Conservation (phyloP, 208 protist species). For the Phytomonas sp. region DNA sequence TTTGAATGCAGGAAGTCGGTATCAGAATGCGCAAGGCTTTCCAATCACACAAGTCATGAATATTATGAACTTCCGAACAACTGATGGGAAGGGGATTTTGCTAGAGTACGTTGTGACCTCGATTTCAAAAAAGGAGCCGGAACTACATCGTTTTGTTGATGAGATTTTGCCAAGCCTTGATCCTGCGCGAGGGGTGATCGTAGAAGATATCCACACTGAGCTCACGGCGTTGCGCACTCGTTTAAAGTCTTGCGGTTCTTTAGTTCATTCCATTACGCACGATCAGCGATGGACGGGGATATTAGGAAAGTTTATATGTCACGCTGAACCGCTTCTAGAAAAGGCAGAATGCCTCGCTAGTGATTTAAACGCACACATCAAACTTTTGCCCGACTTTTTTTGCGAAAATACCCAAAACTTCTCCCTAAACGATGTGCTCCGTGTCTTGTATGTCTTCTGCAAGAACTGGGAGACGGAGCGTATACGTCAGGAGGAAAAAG, state of each 20-base stretch:
- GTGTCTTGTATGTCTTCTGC: conserved; percentile 43
- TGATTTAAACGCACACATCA: conserved; percentile 32
- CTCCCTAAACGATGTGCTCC: conserved; percentile 46
- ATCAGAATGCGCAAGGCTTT: conserved; percentile 65
- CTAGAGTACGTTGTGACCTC: conserved; percentile 45
- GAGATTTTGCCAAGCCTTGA: conserved; percentile 58
- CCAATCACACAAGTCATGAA: conserved; percentile 57
- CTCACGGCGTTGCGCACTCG: conserved; percentile 29
- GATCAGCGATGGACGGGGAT: conserved; percentile 48
- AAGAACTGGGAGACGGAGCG: conserved; percentile 49
- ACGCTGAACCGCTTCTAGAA: conserved; percentile 33
- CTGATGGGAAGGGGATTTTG: conserved; percentile 52
- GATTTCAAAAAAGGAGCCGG: conserved; percentile 25
- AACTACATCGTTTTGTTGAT: conserved; percentile 27
- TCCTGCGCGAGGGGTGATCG: conserved; percentile 39
- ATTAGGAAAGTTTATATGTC: conserved; percentile 56
- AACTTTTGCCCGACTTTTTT: conserved; percentile 38
- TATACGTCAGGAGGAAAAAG: conserved; percentile 20
- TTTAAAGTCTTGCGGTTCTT: conserved; percentile 34
- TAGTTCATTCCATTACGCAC: conserved; percentile 38
- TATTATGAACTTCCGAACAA: conserved; percentile 61
- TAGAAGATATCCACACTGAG: conserved; percentile 44
- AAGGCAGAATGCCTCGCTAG: conserved; percentile 33
- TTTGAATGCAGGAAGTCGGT: conserved; percentile 68
- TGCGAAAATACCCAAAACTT: conserved; percentile 44